Percentiles rank a stretch among this genome's conserved stretches.
Evolutionary conservation across 2,329 filamentous ascomycete genomes (phyloP).

Genomic region (Neobulgaria alba): DNA sequence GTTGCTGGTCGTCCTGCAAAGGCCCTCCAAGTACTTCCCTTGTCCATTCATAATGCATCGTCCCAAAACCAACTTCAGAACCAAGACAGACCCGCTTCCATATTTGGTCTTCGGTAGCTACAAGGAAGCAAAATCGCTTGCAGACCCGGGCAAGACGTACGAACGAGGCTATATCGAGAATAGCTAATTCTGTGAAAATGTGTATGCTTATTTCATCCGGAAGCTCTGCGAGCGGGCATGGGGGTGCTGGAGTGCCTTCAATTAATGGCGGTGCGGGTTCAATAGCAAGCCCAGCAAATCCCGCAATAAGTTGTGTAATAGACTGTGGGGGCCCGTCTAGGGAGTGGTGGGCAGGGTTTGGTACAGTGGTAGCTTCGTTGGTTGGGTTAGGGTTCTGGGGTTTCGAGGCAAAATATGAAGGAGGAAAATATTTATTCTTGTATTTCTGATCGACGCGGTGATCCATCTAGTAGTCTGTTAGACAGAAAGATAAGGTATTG

Average conservation of each 20-base stretch:
- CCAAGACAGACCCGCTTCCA: slow-evolving; percentile 74
- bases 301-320: slow-evolving; percentile 61
- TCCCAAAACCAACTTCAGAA: slow-evolving; percentile 64
- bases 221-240: slow-evolving; percentile 69
- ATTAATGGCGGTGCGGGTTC: slow-evolving; percentile 57
- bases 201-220: slow-evolving; percentile 81
- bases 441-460: slow-evolving; percentile 76
- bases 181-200: slow-evolving; percentile 64
- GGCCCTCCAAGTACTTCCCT: slow-evolving; percentile 51
- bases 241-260: slow-evolving; percentile 61
- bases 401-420: slow-evolving; percentile 43
- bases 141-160: slow-evolving; percentile 71
- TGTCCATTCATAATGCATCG: slow-evolving; percentile 75
- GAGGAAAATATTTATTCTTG: slow-evolving; percentile 83
- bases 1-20: slow-evolving; percentile 27
- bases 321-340: slow-evolving; percentile 46
- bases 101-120: slow-evolving; percentile 73
- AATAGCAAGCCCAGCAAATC: slow-evolving; percentile 66
- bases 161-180: slow-evolving; percentile 69
- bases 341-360: slow-evolving; percentile 48
- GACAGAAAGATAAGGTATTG: neutral
- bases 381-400: slow-evolving; percentile 29
- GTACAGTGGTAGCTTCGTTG: slow-evolving; percentile 42
- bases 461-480: slow-evolving; percentile 54
- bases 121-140: slow-evolving; percentile 77